Conservation (phyloP, 1,284 basidiomycete species). For the Apiotrichum porosum region DNA sequence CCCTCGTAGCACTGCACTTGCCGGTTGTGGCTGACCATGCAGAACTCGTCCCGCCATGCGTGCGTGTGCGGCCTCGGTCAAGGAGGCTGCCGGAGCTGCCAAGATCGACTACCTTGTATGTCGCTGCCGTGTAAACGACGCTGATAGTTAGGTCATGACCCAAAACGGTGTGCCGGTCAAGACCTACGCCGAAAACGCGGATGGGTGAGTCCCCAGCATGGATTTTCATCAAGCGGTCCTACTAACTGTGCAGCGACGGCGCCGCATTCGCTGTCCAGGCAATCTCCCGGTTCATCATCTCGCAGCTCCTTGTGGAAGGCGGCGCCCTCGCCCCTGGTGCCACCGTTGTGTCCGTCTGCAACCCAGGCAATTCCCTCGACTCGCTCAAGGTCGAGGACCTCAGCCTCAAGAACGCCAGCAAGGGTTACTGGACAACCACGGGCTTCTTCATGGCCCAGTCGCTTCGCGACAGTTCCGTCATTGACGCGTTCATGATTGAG, state of each 20-base stretch:
- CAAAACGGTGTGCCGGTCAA: background rate
- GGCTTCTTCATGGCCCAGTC: slow-evolving; percentile 13
- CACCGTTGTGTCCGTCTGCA: slow-evolving; percentile 13
- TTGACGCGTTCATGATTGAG: slow-evolving; percentile 9
- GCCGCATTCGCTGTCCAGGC: slow-evolving; percentile 12
- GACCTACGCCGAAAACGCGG: background rate
- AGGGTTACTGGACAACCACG: background rate
- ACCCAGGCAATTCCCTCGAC: slow-evolving; percentile 11
- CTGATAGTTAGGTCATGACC: background rate
- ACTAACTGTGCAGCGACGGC: background rate
- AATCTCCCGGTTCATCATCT: slow-evolving; percentile 15
- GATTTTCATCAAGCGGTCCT: background rate
- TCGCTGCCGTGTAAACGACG: too few species aligned
- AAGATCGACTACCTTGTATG: slow-evolving; percentile 4
- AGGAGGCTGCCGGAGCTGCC: background rate
- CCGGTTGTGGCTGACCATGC: too few species aligned
- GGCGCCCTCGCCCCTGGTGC: slow-evolving; percentile 2
- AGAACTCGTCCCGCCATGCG: too few species aligned
- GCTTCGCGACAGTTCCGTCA: slow-evolving; percentile 16
- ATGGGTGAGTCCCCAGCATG: slow-evolving; percentile 2
- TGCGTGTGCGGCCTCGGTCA: background rate
- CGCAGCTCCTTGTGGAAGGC: slow-evolving; percentile 6
- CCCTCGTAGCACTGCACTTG: too few species aligned
- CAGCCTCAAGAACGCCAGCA: slow-evolving; percentile 1
- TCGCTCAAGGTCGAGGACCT: slow-evolving; percentile 14